These are phyloP conservation scores for Podospora bellae-mahoneyi DNA, from an alignment of 495 filamentous ascomycete genomes.

Conservation along the genomic window DNA sequence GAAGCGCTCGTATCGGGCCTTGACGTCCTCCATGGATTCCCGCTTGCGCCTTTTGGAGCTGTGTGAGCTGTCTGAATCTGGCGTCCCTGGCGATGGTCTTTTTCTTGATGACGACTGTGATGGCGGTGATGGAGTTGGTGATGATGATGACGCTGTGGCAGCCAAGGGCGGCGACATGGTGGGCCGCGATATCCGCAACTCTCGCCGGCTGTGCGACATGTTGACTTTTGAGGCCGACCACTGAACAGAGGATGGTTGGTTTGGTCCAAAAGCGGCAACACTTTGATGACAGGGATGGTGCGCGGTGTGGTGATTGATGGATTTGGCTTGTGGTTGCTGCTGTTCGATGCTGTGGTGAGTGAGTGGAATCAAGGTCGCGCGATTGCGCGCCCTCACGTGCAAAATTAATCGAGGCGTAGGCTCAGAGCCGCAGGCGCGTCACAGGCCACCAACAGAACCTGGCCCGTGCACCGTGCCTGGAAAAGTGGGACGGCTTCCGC, in stretches of 20 bases:
- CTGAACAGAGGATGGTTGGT: not conserved
- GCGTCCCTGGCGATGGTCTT: not conserved
- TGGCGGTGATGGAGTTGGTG: not conserved
- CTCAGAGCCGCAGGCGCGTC: not conserved
- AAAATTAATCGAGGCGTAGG: not conserved
- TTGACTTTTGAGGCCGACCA: not conserved
- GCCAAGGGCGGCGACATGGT: not conserved
- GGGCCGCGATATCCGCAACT: not conserved
- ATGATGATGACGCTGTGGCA: not conserved
- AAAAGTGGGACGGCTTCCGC: not conserved
- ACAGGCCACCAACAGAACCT: not conserved
- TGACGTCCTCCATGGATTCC: not conserved
- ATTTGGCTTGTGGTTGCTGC: not conserved
- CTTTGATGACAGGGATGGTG: slow-evolving; percentile 6
- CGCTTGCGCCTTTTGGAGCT: slow-evolving; percentile 1
- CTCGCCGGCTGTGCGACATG: not conserved
- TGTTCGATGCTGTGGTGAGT: not conserved
- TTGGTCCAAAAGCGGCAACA: not conserved
- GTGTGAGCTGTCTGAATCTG: not conserved
- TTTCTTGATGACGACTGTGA: not conserved
- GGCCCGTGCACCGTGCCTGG: not conserved
- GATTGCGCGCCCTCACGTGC: not conserved
- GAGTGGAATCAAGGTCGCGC: not conserved
- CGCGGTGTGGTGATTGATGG: slow-evolving; percentile 2
- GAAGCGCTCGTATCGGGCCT: not conserved